A percentile compares a stretch with the other conserved stretches of the same genome.
Evolutionary conservation across 192 early-diverging fungal genomes (phyloP).

Genomic region (Coemansia sp.): DNA sequence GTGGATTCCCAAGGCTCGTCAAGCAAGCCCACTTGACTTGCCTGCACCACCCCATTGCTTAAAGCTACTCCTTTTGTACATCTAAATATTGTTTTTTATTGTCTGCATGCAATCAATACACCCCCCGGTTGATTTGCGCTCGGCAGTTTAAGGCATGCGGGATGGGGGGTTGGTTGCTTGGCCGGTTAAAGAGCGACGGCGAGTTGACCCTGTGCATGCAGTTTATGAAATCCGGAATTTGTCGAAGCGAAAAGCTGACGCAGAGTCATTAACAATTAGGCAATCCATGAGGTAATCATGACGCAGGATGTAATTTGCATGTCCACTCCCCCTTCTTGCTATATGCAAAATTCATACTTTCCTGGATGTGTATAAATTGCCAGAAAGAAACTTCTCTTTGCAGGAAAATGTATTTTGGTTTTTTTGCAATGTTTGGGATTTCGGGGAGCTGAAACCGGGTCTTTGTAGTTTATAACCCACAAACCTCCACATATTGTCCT

Average conservation of each 20-base stretch:
- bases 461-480: too few species aligned
- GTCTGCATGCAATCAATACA: neutral
- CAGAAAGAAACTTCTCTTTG: slow-evolving; percentile 1
- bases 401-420: neutral
- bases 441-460: too few species aligned
- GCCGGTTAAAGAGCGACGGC: neutral
- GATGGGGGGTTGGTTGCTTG: neutral
- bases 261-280: slow-evolving; percentile 1
- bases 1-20: slow-evolving; percentile 21
- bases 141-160: neutral
- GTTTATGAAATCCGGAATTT: slow-evolving; percentile 1
- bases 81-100: neutral
- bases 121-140: slow-evolving; percentile 5
- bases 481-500: too few species aligned
- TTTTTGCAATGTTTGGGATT: too few species aligned
- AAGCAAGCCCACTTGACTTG: slow-evolving; percentile 4
- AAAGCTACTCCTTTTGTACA: neutral
- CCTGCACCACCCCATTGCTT: neutral
- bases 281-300: slow-evolving; percentile 1
- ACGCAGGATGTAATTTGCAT: neutral
- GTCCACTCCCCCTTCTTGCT: too few species aligned
- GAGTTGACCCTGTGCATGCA: neutral
- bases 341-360: too few species aligned
- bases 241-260: neutral
- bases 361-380: too few species aligned